Conservation (phyloP, 2,329 filamentous ascomycete species). For the Beauveria bassiana region DNA sequence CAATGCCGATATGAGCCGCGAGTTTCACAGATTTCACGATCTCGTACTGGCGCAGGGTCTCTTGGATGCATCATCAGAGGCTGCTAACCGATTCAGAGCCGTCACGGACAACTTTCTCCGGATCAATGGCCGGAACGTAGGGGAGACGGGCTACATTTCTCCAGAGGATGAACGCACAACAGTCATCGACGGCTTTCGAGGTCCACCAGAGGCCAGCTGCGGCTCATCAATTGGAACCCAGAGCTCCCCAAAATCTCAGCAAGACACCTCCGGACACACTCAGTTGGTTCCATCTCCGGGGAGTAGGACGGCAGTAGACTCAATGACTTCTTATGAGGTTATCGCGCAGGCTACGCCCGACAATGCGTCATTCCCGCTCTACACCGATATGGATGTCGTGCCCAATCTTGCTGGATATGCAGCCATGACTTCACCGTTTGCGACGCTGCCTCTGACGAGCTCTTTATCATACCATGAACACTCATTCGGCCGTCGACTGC, state of each 20-base stretch:
- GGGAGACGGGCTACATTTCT: conserved; percentile 19
- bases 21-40: conserved; percentile 61
- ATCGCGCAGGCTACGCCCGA: conserved; percentile 42
- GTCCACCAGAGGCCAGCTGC: neutral
- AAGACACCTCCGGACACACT: conserved; percentile 8
- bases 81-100: conserved; percentile 48
- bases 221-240: neutral
- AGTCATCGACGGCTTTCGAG: neutral
- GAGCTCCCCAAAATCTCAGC: conserved; percentile 4
- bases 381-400: conserved; percentile 19
- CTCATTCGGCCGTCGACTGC: conserved; percentile 63
- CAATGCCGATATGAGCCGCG: conserved; percentile 66
- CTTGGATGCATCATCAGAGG: conserved; percentile 46
- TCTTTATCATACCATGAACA: conserved; percentile 57
- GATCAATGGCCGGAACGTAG: conserved; percentile 40
- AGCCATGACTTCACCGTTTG: conserved; percentile 18
- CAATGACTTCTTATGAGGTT: conserved; percentile 34
- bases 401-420: conserved; percentile 1
- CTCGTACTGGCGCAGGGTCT: conserved; percentile 51
- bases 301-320: conserved; percentile 4
- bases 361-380: conserved; percentile 47
- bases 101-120: conserved; percentile 51
- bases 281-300: neutral
- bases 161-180: conserved; percentile 11
- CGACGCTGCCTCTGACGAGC: conserved; percentile 34